phyloP scores from a whole-genome alignment of 164 flowering plant genomes.

The Magnolia sinica region DNA sequence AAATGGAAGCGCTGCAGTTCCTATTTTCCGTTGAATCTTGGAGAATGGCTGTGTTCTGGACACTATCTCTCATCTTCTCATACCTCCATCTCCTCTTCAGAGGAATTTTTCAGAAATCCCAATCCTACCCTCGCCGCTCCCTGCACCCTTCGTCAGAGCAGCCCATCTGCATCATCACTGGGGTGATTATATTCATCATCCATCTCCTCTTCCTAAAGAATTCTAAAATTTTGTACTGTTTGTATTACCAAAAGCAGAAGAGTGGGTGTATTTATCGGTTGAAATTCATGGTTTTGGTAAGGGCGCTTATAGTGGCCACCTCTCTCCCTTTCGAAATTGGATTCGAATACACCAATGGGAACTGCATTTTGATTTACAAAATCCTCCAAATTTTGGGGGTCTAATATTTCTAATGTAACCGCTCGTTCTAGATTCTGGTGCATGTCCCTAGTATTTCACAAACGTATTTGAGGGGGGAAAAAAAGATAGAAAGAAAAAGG shows the following conservation, averaged over 20 bases:
- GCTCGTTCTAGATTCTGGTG: too few species aligned
- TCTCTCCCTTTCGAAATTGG: too few species aligned
- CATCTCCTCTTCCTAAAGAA: background rate
- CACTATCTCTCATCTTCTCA: slow-evolving; percentile 41
- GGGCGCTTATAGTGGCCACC: too few species aligned
- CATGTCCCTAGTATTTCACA: too few species aligned
- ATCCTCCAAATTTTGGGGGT: too few species aligned
- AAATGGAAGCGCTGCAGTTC: slow-evolving; percentile 28
- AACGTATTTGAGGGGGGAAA: too few species aligned
- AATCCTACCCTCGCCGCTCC: slow-evolving; percentile 29
- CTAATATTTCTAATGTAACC: too few species aligned
- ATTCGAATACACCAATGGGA: too few species aligned
- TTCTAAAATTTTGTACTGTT: background rate
- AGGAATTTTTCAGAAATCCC: slow-evolving; percentile 19
- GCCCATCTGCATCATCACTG: slow-evolving; percentile 80
- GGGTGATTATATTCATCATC: slow-evolving; percentile 41
- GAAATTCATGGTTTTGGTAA: background rate
- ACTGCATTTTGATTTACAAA: too few species aligned
- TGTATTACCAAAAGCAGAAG: background rate
- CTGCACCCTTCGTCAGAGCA: slow-evolving; percentile 18
- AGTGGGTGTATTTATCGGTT: background rate
- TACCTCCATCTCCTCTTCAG: slow-evolving; percentile 29
- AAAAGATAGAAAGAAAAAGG: too few species aligned
- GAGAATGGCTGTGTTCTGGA: slow-evolving; percentile 73
- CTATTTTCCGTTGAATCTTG: slow-evolving; percentile 36